A percentile compares a stretch with the other conserved stretches of the same genome.
These are phyloP conservation scores for Syzygium oleosum DNA, from an alignment of 345 rosid genomes.

Conservation along the genomic window DNA sequence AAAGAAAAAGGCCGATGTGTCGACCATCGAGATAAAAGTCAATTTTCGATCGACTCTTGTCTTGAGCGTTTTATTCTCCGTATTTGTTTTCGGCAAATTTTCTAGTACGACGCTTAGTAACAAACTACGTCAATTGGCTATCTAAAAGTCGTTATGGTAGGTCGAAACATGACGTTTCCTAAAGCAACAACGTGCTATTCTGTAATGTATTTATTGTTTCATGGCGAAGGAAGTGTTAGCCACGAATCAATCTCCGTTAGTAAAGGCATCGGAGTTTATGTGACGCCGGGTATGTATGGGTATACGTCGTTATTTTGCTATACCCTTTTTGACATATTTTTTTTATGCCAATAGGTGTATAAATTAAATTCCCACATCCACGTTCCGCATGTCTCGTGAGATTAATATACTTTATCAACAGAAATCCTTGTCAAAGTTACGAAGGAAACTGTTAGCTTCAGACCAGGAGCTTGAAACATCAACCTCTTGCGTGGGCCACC, in stretches of 20 bases:
- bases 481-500: neutral
- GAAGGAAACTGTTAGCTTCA: neutral
- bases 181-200: neutral
- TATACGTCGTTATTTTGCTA: neutral
- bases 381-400: neutral
- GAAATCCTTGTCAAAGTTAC: neutral
- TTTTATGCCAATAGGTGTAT: neutral
- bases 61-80: neutral
- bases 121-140: neutral
- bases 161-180: neutral
- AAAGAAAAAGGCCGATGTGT: neutral
- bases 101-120: neutral
- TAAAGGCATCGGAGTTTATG: neutral
- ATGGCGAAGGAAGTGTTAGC: neutral
- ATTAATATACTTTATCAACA: neutral
- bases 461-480: neutral
- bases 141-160: neutral
- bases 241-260: neutral
- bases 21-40: neutral
- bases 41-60: neutral
- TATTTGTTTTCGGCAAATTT: neutral
- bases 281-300: neutral
- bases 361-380: neutral
- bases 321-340: neutral
- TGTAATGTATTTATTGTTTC: neutral